Evolutionary conservation across 2,329 filamentous ascomycete species (phyloP).

Genomic region (Clonostachys rosea): DNA sequence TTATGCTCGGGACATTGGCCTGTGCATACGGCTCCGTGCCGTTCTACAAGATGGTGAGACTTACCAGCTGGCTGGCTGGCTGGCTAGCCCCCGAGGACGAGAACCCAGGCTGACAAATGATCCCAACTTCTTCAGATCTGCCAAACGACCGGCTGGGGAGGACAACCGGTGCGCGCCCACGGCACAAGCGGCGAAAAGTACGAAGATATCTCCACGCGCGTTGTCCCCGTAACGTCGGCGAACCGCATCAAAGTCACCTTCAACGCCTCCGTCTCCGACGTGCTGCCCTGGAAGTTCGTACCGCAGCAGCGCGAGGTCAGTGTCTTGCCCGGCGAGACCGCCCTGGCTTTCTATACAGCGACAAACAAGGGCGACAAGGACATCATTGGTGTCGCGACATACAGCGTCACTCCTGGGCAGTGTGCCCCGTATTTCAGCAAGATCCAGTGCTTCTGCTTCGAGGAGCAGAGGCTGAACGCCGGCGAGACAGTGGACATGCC

Average conservation of each 20-base stretch:
- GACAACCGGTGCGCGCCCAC: constrained; percentile 84
- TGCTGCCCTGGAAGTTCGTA: constrained; percentile 94
- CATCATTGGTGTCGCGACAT: constrained; percentile 97
- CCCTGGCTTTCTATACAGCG: constrained; percentile 94
- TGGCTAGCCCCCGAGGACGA: neutral
- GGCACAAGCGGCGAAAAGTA: constrained; percentile 41
- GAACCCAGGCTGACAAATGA: neutral
- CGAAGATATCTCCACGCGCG: constrained; percentile 66
- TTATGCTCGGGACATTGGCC: constrained; percentile 75
- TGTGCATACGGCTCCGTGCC: constrained; percentile 81
- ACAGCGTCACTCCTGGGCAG: constrained; percentile 93
- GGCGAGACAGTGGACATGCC: constrained; percentile 99
- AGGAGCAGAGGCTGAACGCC: constrained; percentile 89
- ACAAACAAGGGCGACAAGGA: constrained; percentile 87
- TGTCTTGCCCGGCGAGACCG: constrained; percentile 92
- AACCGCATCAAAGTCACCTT: constrained; percentile 93
- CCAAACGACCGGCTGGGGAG: constrained; percentile 85
- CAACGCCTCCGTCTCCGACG: constrained; percentile 90
- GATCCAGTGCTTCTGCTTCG: constrained; percentile 99
- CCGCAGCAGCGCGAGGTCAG: constrained; percentile 96
- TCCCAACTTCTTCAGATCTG: constrained; percentile 56
- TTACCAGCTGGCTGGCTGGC: neutral
- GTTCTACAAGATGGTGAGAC: constrained; percentile 75
- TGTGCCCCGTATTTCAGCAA: constrained; percentile 98
- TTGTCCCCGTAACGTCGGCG: constrained; percentile 75